phyloP scores from a whole-genome alignment of 129 eudicot species.

The Ambrosia artemisiifolia region DNA sequence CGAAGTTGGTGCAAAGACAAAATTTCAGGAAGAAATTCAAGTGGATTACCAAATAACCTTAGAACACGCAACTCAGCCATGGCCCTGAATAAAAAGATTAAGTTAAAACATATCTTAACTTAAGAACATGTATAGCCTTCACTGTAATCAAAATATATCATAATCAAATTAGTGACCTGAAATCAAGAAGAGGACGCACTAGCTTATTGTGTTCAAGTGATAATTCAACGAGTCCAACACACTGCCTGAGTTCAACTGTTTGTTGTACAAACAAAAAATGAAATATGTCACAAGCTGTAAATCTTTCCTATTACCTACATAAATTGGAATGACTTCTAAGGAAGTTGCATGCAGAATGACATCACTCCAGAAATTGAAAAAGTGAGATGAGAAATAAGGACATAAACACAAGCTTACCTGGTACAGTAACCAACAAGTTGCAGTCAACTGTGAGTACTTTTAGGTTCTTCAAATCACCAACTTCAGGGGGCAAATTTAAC shows the following conservation, averaged over 20 bases:
- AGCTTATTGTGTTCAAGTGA: conserved; percentile 98
- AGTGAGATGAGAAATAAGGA: neutral
- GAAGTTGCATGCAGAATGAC: conserved; percentile 10
- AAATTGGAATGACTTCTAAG: conserved; percentile 20
- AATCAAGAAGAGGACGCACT: conserved; percentile 92
- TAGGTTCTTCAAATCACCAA: conserved; percentile 68
- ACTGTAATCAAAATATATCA: neutral
- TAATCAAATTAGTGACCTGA: conserved; percentile 52
- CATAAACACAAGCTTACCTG: conserved; percentile 48
- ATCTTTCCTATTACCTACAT: conserved; percentile 25
- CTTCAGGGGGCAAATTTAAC: conserved; percentile 68
- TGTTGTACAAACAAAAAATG: conserved; percentile 31
- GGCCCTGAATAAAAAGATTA: conserved; percentile 50
- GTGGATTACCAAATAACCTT: conserved; percentile 86
- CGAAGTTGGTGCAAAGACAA: conserved; percentile 89
- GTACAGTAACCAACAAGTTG: conserved; percentile 77
- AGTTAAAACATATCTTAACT: conserved; percentile 20
- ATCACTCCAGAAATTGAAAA: conserved; percentile 15
- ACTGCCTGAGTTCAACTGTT: conserved; percentile 84
- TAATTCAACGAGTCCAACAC: conserved; percentile 81
- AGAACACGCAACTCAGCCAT: conserved; percentile 85
- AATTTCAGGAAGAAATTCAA: conserved; percentile 93
- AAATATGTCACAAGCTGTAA: conserved; percentile 30
- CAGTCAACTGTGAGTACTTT: conserved; percentile 78
- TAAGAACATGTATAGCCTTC: conserved; percentile 6